phyloP scores from a whole-genome alignment of 2,329 filamentous ascomycete species.

The Phaeosphaeriaceae sp. region DNA sequence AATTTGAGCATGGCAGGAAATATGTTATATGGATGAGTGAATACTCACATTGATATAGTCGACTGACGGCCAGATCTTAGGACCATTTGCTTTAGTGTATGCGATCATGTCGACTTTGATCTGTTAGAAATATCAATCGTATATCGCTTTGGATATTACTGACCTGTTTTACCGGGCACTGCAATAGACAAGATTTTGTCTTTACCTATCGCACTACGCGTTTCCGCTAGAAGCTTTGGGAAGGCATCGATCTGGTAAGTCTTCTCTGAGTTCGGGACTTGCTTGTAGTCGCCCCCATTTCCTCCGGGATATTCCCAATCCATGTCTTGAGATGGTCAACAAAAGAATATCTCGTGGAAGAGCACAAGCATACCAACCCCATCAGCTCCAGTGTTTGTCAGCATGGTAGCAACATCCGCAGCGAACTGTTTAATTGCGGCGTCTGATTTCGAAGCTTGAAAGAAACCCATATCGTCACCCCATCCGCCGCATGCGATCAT shows the following conservation, averaged over 20 bases:
- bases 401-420: slow-evolving; percentile 68
- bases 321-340: slow-evolving; percentile 55
- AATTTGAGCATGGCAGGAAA: background rate
- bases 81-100: slow-evolving; percentile 64
- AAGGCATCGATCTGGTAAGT: slow-evolving; percentile 67
- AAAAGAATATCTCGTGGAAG: background rate
- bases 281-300: slow-evolving; percentile 73
- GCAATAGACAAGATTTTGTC: slow-evolving; percentile 70
- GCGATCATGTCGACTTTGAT: slow-evolving; percentile 68
- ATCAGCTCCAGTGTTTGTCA: slow-evolving; percentile 68
- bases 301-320: slow-evolving; percentile 72
- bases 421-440: slow-evolving; percentile 65
- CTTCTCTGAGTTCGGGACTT: slow-evolving; percentile 65
- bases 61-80: slow-evolving; percentile 65
- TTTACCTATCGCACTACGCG: slow-evolving; percentile 64
- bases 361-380: slow-evolving; percentile 59
- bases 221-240: slow-evolving; percentile 65
- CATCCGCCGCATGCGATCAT: slow-evolving; percentile 78
- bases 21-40: background rate
- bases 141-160: background rate
- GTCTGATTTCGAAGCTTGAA: slow-evolving; percentile 60
- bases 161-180: slow-evolving; percentile 59
- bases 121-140: slow-evolving; percentile 15
- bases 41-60: slow-evolving; percentile 66
- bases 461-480: slow-evolving; percentile 72